Base-by-base conservation (phyloP, 1,284 basidiomycete species). In the Fistulina hepatica region DNA sequence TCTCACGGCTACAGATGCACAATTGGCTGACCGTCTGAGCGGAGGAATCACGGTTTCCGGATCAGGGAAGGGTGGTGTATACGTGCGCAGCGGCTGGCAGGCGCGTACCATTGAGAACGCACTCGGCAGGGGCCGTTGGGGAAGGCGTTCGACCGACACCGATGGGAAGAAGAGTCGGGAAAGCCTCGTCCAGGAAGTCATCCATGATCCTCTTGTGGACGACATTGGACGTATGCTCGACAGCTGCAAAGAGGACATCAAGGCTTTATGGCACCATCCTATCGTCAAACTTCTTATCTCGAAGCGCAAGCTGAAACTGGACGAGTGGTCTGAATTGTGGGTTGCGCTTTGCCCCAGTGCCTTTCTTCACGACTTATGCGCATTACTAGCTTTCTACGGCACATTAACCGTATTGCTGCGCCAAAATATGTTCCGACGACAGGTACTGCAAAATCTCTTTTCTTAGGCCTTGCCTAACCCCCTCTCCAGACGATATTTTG, bases 281-380 rank as follows among this genome's bases (percentile, higher is more conserved):
- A 67, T 69, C 8, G 78, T 86, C 27, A 73, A 70, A 50, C 67
- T 65, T 20, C 56, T 88, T 50, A 76, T 85, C 36, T 64, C 65
- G 19, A 74, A 70, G 48, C 65, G 82, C 42, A 76, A 76, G 44
- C 59, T 88, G 36, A 79, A 81, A 49, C 58, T 88, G 36, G 82
- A 88, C 46, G 83, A 88, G 53, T 85, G 81, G 75, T 76, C 81
- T 7, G 81, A 83, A 59, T 85, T 81, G 84, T 86, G 52, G 56
- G 82, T 67, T 17, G 36, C 40, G 31, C 28, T 26, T 37, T 44
- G 46, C 48, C 40, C 40, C 35, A 9, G 42, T 37, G 33, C 26
- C 24, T 17, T 39, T 42, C 34, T 39, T 35, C 22, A 40, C 31
- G 16, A 15, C 28, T 33, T 25, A 44, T 41, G 43, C 49, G 12